Conservation (phyloP, 2,329 filamentous ascomycete genomes). For the Microcyclospora tardicrescens region DNA sequence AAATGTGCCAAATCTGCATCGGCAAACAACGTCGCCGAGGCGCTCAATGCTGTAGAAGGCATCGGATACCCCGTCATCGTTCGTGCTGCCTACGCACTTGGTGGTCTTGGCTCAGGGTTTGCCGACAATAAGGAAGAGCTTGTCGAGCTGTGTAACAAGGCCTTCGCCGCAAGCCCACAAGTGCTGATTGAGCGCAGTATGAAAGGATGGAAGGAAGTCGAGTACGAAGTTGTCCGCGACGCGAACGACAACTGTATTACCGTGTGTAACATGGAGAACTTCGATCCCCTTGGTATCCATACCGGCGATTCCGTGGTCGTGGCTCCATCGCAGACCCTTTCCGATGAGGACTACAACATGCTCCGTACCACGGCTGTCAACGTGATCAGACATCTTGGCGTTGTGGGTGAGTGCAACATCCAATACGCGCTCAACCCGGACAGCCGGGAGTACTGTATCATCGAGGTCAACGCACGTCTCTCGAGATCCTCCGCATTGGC, state of each 20-base stretch:
- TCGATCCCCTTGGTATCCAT: constrained; percentile 93
- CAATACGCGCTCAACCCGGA: constrained; percentile 95
- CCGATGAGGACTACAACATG: constrained; percentile 99
- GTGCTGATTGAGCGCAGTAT: constrained; percentile 95
- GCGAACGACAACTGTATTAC: constrained; percentile 96
- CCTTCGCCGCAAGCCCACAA: constrained; percentile 88
- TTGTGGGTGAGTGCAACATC: constrained; percentile 98
- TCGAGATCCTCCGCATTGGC: constrained; percentile 90
- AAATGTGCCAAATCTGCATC: constrained; percentile 97
- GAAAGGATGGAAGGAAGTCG: constrained; percentile 99
- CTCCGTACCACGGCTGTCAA: constrained; percentile 92
- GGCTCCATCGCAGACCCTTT: constrained; percentile 89
- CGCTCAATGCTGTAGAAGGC: constrained; percentile 70
- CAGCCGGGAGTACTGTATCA: constrained; percentile 95
- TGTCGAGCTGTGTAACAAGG: constrained; percentile 80
- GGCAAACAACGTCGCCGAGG: constrained; percentile 77
- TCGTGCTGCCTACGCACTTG: constrained; percentile 87
- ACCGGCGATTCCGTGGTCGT: constrained; percentile 98
- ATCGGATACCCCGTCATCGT: constrained; percentile 97
- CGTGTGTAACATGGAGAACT: constrained; percentile 99
- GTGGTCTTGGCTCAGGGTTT: constrained; percentile 89
- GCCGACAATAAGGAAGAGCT: constrained; percentile 77
- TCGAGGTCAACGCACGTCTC: constrained; percentile 94
- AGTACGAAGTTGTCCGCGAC: constrained; percentile 96
- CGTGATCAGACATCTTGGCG: constrained; percentile 90